These are phyloP conservation scores for Eustoma russellianum DNA, from an alignment of 257 asterid species.

Conservation along the genomic window DNA sequence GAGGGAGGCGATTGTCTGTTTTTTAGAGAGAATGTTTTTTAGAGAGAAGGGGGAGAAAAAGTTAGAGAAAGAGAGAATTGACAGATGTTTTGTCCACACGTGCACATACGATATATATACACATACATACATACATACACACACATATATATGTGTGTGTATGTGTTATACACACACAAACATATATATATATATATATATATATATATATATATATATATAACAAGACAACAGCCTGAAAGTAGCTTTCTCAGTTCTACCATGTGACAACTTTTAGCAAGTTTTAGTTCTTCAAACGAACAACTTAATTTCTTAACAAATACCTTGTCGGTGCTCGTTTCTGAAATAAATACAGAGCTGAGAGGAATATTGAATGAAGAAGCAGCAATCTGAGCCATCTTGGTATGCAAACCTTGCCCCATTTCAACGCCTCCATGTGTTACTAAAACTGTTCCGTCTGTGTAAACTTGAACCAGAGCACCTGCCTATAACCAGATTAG, in stretches of 20 bases:
- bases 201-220: no score
- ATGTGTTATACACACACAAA: no score
- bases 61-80: no score
- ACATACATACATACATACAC: no score
- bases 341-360: constrained; percentile 83
- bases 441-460: constrained; percentile 94
- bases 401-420: constrained; percentile 99
- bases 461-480: constrained; percentile 94
- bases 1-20: no score
- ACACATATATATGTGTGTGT: no score
- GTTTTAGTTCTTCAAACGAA: background rate
- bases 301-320: background rate
- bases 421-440: constrained; percentile 99
- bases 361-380: constrained; percentile 81
- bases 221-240: background rate
- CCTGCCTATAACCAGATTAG: constrained; percentile 57
- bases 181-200: no score
- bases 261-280: constrained; percentile 1
- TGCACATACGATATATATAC: no score
- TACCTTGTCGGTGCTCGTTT: constrained; percentile 98
- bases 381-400: constrained; percentile 96
- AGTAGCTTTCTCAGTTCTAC: background rate
- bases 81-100: no score
- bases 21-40: no score
- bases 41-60: no score